A percentile compares a stretch with the other conserved stretches of the same genome.
Evolutionary conservation across 192 early-diverging fungal species (phyloP).

Genomic region (Anaeromyces robustus): DNA sequence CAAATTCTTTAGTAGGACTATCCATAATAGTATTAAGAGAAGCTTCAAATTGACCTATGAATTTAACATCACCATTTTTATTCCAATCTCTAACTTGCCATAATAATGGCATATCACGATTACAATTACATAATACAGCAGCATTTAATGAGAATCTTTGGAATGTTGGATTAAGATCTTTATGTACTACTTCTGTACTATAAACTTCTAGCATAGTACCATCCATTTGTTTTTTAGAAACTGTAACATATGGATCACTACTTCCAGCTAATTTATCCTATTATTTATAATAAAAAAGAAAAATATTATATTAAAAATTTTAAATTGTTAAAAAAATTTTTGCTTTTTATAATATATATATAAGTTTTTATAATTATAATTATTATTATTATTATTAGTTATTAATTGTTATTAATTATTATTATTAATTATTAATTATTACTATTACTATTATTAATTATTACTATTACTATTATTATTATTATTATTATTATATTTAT

Average conservation of each 20-base stretch:
- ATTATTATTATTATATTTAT: too few species aligned
- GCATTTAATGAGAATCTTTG: background rate
- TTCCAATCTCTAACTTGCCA: constrained; percentile 3
- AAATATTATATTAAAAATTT: too few species aligned
- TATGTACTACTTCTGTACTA: background rate
- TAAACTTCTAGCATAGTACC: background rate
- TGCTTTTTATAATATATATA: too few species aligned
- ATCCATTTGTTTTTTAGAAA: background rate
- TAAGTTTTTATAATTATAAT: too few species aligned
- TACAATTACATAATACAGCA: background rate
- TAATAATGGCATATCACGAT: background rate
- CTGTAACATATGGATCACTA: background rate
- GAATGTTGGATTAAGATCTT: background rate
- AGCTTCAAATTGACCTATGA: constrained; percentile 1
- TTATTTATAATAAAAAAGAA: too few species aligned
- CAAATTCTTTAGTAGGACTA: background rate
- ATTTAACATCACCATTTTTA: background rate
- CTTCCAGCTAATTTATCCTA: background rate
- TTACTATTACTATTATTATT: too few species aligned
- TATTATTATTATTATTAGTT: too few species aligned
- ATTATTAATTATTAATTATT: too few species aligned
- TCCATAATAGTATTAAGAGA: background rate
- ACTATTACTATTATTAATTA: too few species aligned
- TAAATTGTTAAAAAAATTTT: too few species aligned
- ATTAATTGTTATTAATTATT: too few species aligned